phyloP scores from a whole-genome alignment of 1,284 basidiomycete species.

The Cutaneotrichosporon sp. region DNA sequence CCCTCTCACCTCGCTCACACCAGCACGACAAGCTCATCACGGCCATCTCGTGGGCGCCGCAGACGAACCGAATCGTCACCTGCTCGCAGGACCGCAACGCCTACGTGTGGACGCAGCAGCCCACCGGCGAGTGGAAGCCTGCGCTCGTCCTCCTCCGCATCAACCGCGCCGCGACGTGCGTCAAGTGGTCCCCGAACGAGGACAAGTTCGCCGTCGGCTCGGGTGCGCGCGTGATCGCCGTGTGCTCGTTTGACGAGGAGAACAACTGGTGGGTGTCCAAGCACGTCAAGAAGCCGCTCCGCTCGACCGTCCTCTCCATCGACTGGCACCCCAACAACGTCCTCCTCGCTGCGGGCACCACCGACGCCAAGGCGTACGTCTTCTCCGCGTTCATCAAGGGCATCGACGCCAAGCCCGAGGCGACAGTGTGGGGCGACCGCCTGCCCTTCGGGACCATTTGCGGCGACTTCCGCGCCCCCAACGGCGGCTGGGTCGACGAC shows the following conservation, averaged over 20 bases:
- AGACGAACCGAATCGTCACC: slow-evolving; percentile 95
- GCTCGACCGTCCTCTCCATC: slow-evolving; percentile 87
- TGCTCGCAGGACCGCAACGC: slow-evolving; percentile 98
- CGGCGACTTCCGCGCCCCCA: slow-evolving; percentile 84
- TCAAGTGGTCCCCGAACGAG: slow-evolving; percentile 95
- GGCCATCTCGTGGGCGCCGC: slow-evolving; percentile 97
- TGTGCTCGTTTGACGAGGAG: slow-evolving; percentile 93
- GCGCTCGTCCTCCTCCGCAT: slow-evolving; percentile 94
- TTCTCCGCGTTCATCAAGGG: slow-evolving; percentile 99
- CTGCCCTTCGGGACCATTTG: slow-evolving; percentile 98
- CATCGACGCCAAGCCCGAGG: slow-evolving; percentile 89
- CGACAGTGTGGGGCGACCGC: slow-evolving; percentile 95
- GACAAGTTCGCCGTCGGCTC: slow-evolving; percentile 99
- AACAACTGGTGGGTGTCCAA: slow-evolving; percentile 99
- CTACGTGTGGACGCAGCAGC: slow-evolving; percentile 91
- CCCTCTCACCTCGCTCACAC: background rate
- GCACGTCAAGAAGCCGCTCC: slow-evolving; percentile 94
- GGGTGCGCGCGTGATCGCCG: slow-evolving; percentile 88
- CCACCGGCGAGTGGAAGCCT: slow-evolving; percentile 85
- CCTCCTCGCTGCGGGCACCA: slow-evolving; percentile 87
- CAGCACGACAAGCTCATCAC: slow-evolving; percentile 99
- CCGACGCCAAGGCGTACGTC: slow-evolving; percentile 96
- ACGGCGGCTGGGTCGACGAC: slow-evolving; percentile 95
- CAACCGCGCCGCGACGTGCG: slow-evolving; percentile 93
- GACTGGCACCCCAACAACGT: slow-evolving; percentile 99